Percentiles rank a stretch among this genome's conserved stretches.
phyloP scores from a whole-genome alignment of 139 green algal species.

The Asterochloris sp. region DNA sequence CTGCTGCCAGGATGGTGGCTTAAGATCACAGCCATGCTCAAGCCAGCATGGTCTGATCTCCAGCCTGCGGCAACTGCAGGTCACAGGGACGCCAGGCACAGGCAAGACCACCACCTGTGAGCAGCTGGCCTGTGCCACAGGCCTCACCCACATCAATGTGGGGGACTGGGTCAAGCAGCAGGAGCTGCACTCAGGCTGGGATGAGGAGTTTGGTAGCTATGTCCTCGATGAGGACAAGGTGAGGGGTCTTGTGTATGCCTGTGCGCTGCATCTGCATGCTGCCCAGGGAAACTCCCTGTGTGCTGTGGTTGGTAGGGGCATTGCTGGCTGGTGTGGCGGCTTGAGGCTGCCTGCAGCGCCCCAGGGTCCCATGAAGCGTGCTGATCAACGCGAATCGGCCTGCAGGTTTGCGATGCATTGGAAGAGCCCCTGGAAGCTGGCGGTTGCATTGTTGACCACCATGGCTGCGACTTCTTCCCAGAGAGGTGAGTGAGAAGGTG shows the following conservation, averaged over 20 bases:
- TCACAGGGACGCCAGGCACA: conserved; percentile 94
- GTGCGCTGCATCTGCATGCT: background rate
- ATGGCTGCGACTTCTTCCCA: conserved; percentile 98
- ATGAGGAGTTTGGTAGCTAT: conserved; percentile 81
- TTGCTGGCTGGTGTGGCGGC: background rate
- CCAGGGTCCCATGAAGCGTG: background rate
- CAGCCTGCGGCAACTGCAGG: conserved; percentile 77
- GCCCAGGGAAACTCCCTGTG: background rate
- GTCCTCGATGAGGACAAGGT: conserved; percentile 96
- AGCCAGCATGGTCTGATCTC: background rate
- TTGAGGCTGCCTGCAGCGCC: background rate
- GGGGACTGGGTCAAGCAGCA: conserved; percentile 80
- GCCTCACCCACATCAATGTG: conserved; percentile 80
- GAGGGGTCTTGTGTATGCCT: background rate
- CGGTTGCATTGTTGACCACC: conserved; percentile 91
- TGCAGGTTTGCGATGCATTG: conserved; percentile 85
- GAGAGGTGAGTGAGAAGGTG: conserved; percentile 59
- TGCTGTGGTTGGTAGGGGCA: background rate
- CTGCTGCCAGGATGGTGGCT: too few species aligned
- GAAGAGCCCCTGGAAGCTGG: conserved; percentile 79
- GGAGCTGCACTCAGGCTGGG: conserved; percentile 76
- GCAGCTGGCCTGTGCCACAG: conserved; percentile 56
- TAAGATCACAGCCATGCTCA: too few species aligned
- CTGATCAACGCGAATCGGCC: background rate
- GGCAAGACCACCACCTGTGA: conserved; percentile 85